Percentiles rank a stretch among this genome's conserved stretches.
These are phyloP conservation scores for Pseudognaphalium luteoalbum DNA, from an alignment of 129 eudicot species.

Conservation along the genomic window DNA sequence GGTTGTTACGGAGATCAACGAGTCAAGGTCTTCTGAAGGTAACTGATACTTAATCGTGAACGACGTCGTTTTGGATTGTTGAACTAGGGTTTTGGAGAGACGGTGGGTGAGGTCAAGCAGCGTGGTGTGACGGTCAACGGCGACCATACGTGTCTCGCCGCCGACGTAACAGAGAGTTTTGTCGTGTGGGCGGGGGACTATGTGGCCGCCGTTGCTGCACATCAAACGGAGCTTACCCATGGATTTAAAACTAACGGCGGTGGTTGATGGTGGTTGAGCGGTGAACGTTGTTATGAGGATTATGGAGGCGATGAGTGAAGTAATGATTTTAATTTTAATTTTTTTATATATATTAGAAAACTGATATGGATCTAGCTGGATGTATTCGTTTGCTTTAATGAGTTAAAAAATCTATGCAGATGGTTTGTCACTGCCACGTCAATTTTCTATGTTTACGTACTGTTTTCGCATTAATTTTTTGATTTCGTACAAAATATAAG, in stretches of 20 bases:
- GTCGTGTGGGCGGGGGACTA: constrained; percentile 85
- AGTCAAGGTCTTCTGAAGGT: constrained; percentile 79
- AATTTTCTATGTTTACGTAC: constrained; percentile 2
- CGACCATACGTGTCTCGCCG: constrained; percentile 78
- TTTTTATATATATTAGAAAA: neutral
- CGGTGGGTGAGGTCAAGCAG: constrained; percentile 49
- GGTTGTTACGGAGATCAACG: constrained; percentile 62
- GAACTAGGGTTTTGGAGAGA: constrained; percentile 52
- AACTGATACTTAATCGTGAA: constrained; percentile 71
- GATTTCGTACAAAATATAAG: neutral
- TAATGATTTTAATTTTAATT: neutral
- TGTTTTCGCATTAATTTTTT: neutral
- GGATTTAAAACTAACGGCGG: constrained; percentile 29
- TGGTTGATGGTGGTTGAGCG: neutral
- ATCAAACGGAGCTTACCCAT: constrained; percentile 58
- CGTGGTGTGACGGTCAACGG: constrained; percentile 50
- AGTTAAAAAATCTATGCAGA: constrained; percentile 10
- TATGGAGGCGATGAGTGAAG: neutral
- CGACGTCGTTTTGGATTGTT: constrained; percentile 3
- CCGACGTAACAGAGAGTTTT: constrained; percentile 76
- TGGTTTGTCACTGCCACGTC: constrained; percentile 31
- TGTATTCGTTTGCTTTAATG: constrained; percentile 25
- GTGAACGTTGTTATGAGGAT: neutral
- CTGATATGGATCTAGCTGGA: constrained; percentile 17
- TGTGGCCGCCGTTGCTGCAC: constrained; percentile 90